Evolutionary conservation across 441 rosid species (phyloP).

Genomic region (Oxalis stricta): DNA sequence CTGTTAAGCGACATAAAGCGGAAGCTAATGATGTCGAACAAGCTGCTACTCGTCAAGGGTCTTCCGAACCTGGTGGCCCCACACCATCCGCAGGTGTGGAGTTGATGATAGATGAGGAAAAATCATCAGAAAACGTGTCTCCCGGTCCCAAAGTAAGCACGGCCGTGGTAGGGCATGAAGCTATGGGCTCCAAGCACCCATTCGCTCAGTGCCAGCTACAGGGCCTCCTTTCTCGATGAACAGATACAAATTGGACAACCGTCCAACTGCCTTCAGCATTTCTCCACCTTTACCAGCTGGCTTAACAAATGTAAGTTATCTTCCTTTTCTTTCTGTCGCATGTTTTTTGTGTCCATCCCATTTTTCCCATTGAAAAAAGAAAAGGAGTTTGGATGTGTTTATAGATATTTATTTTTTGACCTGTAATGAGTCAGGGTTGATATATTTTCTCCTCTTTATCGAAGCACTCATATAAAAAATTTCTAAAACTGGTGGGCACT

Average conservation of each 20-base stretch:
- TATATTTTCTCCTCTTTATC: no score
- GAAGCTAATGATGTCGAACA: conserved; percentile 26
- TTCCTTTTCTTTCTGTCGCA: conserved; percentile 10
- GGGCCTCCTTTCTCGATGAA: conserved; percentile 29
- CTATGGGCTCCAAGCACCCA: conserved; percentile 30
- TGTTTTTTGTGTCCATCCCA: neutral
- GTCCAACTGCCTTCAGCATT: conserved; percentile 62
- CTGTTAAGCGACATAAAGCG: conserved; percentile 53
- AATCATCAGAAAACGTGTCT: conserved; percentile 27
- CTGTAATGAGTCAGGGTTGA: no score
- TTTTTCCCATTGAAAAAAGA: no score
- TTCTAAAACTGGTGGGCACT: no score
- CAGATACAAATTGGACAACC: conserved; percentile 82
- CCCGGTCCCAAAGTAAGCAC: conserved; percentile 22
- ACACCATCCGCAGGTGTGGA: conserved; percentile 23
- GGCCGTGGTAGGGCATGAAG: conserved; percentile 24
- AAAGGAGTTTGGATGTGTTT: no score
- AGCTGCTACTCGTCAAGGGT: conserved; percentile 14
- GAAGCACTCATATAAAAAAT: no score
- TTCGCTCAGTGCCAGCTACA: conserved; percentile 19
- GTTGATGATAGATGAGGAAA: conserved; percentile 26
- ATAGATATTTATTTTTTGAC: no score
- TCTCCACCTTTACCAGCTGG: conserved; percentile 67
- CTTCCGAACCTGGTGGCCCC: conserved; percentile 31
- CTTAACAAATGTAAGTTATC: conserved; percentile 59